Evolutionary conservation across 2,329 filamentous ascomycete genomes (phyloP).

Genomic region (Didymella segeticola): DNA sequence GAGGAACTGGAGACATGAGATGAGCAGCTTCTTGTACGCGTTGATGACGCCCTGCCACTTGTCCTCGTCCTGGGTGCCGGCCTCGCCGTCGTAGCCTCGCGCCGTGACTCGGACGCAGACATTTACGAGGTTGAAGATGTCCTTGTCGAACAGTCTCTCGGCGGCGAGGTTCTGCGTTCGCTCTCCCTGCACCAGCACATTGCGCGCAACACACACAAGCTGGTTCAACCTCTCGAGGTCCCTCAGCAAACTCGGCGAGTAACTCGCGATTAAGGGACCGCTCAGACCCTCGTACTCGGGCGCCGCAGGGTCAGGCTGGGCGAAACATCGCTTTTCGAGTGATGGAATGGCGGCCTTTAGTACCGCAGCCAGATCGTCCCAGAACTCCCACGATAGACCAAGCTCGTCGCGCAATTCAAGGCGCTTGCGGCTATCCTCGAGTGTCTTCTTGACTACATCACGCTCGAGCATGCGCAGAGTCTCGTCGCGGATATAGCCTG

Average conservation of each 20-base stretch:
- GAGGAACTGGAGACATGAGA: slow-evolving; percentile 70
- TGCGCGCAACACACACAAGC: slow-evolving; percentile 66
- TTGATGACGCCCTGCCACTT: slow-evolving; percentile 71
- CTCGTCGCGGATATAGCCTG: slow-evolving; percentile 65
- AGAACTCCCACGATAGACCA: slow-evolving; percentile 63
- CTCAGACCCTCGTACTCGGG: slow-evolving; percentile 65
- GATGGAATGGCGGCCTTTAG: slow-evolving; percentile 66
- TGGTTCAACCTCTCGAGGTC: slow-evolving; percentile 70
- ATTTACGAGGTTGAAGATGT: slow-evolving; percentile 67
- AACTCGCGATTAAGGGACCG: slow-evolving; percentile 66
- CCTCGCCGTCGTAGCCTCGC: slow-evolving; percentile 69
- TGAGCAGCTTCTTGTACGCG: slow-evolving; percentile 69
- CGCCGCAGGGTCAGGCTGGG: slow-evolving; percentile 62
- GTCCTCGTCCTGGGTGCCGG: slow-evolving; percentile 66
- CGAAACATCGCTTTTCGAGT: slow-evolving; percentile 67
- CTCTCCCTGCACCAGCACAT: slow-evolving; percentile 67
- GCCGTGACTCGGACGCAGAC: slow-evolving; percentile 70
- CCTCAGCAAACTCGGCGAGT: slow-evolving; percentile 64
- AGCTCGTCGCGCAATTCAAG: slow-evolving; percentile 64
- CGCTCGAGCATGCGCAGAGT: slow-evolving; percentile 64
- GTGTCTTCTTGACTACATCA: slow-evolving; percentile 63
- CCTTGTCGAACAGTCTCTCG: slow-evolving; percentile 65
- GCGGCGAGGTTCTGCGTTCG: slow-evolving; percentile 69
- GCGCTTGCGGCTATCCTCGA: slow-evolving; percentile 64
- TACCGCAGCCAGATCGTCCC: slow-evolving; percentile 65